Evolutionary conservation across 1,284 basidiomycete genomes (phyloP), one percentile per base, ranked within the genome.

Genomic region (Vanrija pseudolonga): DNA sequence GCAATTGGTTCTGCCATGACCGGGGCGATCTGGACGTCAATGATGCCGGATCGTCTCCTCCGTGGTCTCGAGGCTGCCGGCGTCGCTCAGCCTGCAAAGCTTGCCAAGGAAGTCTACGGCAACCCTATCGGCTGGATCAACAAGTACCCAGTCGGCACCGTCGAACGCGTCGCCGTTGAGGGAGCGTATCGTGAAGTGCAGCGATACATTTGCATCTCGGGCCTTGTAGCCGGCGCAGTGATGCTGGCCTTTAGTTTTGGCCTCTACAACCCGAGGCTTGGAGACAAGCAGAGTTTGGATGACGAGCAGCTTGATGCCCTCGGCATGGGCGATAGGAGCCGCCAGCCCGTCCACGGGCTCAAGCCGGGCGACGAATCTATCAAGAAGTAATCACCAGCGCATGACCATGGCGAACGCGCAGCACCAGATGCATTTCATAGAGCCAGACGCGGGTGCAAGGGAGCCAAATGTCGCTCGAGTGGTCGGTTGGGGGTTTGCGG

Each of bases 1-100:
- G 69, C 71, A 1, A 53, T 77, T 37, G 74, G 75, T 9, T 60
- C 57, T 38, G 63, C 71, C 40, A 64, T 77, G 54, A 72, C 75
- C 4, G 77, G 74, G 15, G 73, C 75, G 6, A 74, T 78, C 57
- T 78, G 76, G 76, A 57, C 62, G 14, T 49, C 45, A 37, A 28
- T 24, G 6, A 48, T 53, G 47, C 45, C 45, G 26, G 23, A 32
- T n/a, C n/a, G 12, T 7, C 45, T 52, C 4, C 19, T 2, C 60
- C 64, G 65, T 28, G 24, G 39, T 3, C 44, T 57, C 37, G 24
- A 41, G 18, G 49, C 55, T 17, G 18, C 28, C 2, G 47, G 46
- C n/a, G 23, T 50, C 7, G 28, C 28, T 3, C 18, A 57, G 43
- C 47, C 44, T 0, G 51, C 58, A 9, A 17, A 22, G 32, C 41